phyloP scores from a whole-genome alignment of 257 asterid species.

The Plantago ovata region DNA sequence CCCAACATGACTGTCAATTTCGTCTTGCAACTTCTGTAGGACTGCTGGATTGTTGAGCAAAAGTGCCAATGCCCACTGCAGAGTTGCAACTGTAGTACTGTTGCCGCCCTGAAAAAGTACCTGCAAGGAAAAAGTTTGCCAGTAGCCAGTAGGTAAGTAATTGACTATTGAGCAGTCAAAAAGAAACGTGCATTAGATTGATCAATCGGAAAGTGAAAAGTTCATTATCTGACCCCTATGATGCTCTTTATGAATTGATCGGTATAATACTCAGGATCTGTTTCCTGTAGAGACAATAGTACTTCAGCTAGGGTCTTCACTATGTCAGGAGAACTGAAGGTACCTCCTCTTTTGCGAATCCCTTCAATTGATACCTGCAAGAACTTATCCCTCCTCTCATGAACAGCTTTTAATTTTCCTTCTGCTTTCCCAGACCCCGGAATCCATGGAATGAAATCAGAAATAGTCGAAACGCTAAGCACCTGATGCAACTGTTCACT shows the following conservation, averaged over 20 bases:
- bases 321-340: background rate
- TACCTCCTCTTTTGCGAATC: background rate
- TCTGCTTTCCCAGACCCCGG: background rate
- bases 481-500: background rate
- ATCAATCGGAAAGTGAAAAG: background rate
- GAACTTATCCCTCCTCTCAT: slow-evolving; percentile 4
- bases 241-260: slow-evolving; percentile 4
- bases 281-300: background rate
- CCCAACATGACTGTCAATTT: slow-evolving; percentile 26
- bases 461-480: background rate
- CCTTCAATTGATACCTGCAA: background rate
- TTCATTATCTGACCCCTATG: background rate
- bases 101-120: slow-evolving; percentile 28
- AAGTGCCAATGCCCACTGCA: slow-evolving; percentile 43
- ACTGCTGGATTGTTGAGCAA: slow-evolving; percentile 22
- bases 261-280: slow-evolving; percentile 10
- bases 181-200: background rate
- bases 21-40: slow-evolving; percentile 30
- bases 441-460: slow-evolving; percentile 2
- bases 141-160: background rate
- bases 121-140: background rate
- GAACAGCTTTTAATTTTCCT: background rate
- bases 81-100: slow-evolving; percentile 38
- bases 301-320: background rate
- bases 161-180: background rate